Evolutionary conservation across 2,329 filamentous ascomycete genomes (phyloP).

Genomic region (Fusarium lateritium): DNA sequence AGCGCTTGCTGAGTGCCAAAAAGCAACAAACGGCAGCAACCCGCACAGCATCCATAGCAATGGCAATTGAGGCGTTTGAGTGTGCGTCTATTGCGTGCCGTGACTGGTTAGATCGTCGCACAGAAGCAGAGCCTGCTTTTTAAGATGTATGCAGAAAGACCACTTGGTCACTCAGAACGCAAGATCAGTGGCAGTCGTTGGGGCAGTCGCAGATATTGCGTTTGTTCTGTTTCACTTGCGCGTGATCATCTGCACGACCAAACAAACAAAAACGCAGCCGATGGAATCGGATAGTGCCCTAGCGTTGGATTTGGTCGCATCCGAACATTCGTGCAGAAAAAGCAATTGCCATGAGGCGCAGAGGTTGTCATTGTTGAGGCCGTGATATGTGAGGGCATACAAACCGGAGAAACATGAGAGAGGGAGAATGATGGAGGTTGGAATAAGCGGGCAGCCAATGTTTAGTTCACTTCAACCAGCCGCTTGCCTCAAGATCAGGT

Average conservation of each 20-base stretch:
- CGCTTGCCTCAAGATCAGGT: slow-evolving; percentile 14
- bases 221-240: neutral
- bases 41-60: neutral
- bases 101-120: slow-evolving; percentile 12
- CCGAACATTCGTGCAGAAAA: neutral
- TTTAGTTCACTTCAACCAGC: slow-evolving; percentile 22
- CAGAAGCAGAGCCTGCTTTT: neutral
- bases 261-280: slow-evolving; percentile 5
- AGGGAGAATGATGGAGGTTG: neutral
- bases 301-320: neutral
- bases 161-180: slow-evolving; percentile 10
- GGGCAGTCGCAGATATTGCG: neutral
- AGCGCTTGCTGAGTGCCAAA: neutral
- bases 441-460: neutral
- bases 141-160: neutral
- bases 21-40: slow-evolving; percentile 1
- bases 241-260: neutral
- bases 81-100: neutral
- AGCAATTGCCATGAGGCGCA: neutral
- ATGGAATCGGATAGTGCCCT: neutral
- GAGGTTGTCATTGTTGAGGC: neutral
- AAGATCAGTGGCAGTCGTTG: neutral
- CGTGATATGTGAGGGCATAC: slow-evolving; percentile 1
- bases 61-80: slow-evolving; percentile 3
- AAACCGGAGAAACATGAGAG: neutral